Evolutionary conservation across 2,329 filamentous ascomycete species (phyloP), one percentile per base, ranked within the genome.

Genomic region (Dothideomycetes sp.): DNA sequence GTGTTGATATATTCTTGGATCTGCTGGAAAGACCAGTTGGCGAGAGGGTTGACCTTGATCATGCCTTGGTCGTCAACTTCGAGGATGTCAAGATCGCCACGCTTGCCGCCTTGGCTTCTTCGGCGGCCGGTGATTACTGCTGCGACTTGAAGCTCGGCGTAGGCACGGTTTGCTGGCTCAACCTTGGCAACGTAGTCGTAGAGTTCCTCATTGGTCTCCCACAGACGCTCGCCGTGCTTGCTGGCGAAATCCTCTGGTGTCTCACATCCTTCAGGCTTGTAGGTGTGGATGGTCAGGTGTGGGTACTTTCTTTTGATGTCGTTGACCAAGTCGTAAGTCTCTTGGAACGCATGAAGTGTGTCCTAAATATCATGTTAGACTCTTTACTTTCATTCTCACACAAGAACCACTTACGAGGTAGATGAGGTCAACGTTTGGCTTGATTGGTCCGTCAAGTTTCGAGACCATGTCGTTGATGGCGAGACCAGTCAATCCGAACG

Each of bases 161-260:
- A 96, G 5, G 91, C 86, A 45, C 91, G 79, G 65, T 94, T 81
- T 40, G 88, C 85, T 12, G 91, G 91, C 70, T 98, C 91, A 36
- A 98, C 91, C 70, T 98, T 98, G 66, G 88, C 91, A 47, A 91
- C 72, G 73, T 85, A 96, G 72, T 98, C 91, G 65, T 98, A 98
- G 55, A 89, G 75, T 55, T 95, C 84, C 36, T 87, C 75, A 48
- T 91, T 81, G 22, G 70, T 75, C 59, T 94, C 83, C 79, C 88
- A 98, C 35, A 96, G 68, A 49, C 77, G 76, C 57, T 80, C 70
- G 55, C 91, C 91, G 57, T 95, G 86, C 54, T 77, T 80, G 45
- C 73, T 68, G 59, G 86, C 82, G 55, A 98, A 95, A 48, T 94
- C 81, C 37, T 75, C 74, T 14, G 75, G 72, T 0, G 73, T 87